phyloP scores from a whole-genome alignment of 805 yeast species.

The Millerozyma acaciae region DNA sequence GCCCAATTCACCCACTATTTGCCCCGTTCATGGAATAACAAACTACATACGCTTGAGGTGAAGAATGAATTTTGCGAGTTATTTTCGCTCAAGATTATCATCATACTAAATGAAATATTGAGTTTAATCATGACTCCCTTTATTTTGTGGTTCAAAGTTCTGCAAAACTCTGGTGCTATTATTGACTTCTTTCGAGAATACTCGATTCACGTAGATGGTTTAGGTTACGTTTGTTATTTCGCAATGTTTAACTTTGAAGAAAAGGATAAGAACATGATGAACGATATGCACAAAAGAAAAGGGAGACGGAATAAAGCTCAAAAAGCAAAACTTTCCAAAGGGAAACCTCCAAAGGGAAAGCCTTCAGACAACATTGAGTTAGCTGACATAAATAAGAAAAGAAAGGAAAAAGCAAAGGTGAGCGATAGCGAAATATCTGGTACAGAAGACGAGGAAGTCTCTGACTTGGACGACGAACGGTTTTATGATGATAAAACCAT shows the following conservation, averaged over 20 bases:
- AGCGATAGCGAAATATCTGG: conserved; percentile 4
- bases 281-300: conserved; percentile 20
- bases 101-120: conserved; percentile 72
- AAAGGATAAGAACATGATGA: conserved; percentile 45
- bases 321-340: conserved; percentile 9
- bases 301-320: conserved; percentile 12
- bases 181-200: conserved; percentile 89
- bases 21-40: conserved; percentile 84
- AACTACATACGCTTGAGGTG: conserved; percentile 78
- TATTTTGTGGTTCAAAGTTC: conserved; percentile 79
- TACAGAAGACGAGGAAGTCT: conserved; percentile 12
- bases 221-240: conserved; percentile 91
- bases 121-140: conserved; percentile 85
- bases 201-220: conserved; percentile 87
- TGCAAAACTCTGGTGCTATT: conserved; percentile 67
- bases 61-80: conserved; percentile 76
- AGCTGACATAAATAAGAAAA: conserved; percentile 10
- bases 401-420: conserved; percentile 10
- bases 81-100: conserved; percentile 67
- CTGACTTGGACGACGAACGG: conserved; percentile 23
- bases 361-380: conserved; percentile 13
- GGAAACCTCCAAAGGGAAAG: conserved; percentile 5
- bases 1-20: conserved; percentile 86
- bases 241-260: conserved; percentile 87
- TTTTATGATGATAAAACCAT: conserved; percentile 83